Evolutionary conservation across 176 grass and related monocot species (phyloP).

Genomic region (Cenchrus fungigraminus): DNA sequence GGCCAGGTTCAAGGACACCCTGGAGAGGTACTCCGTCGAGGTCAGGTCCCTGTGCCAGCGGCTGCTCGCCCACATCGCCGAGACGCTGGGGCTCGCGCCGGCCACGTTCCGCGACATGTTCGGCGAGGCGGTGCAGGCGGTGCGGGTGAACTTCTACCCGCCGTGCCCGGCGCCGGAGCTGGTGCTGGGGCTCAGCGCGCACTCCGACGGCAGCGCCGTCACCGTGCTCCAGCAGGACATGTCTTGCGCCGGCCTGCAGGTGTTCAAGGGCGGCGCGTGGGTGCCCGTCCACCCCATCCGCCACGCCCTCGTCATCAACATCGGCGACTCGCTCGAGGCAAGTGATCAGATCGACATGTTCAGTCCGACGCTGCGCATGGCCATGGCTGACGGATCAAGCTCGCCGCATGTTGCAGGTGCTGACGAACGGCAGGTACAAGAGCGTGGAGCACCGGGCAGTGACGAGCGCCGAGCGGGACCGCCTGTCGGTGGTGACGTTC

Average conservation of each 20-base stretch:
- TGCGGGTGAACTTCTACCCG: constrained; percentile 90
- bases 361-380: not conserved
- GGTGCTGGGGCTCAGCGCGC: constrained; percentile 76
- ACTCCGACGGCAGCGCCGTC: constrained; percentile 90
- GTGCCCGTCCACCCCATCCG: constrained; percentile 59
- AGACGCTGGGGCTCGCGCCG: constrained; percentile 54
- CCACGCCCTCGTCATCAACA: constrained; percentile 71
- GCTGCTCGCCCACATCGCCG: constrained; percentile 55
- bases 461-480: constrained; percentile 47
- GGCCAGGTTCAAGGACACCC: constrained; percentile 49
- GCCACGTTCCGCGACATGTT: constrained; percentile 64
- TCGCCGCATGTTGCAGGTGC: constrained; percentile 29
- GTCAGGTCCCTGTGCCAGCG: constrained; percentile 58
- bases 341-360: not conserved
- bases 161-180: constrained; percentile 73
- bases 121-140: constrained; percentile 83
- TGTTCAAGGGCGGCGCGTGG: constrained; percentile 56
- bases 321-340: constrained; percentile 73
- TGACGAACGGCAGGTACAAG: constrained; percentile 90
- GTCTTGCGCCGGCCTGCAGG: constrained; percentile 65
- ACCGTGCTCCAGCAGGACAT: constrained; percentile 93
- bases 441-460: constrained; percentile 91
- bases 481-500: constrained; percentile 78
- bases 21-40: constrained; percentile 65
- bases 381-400: not conserved